Evolutionary conservation across 306 rosid genomes (phyloP).

Genomic region (Cyamopsis tetragonoloba): DNA sequence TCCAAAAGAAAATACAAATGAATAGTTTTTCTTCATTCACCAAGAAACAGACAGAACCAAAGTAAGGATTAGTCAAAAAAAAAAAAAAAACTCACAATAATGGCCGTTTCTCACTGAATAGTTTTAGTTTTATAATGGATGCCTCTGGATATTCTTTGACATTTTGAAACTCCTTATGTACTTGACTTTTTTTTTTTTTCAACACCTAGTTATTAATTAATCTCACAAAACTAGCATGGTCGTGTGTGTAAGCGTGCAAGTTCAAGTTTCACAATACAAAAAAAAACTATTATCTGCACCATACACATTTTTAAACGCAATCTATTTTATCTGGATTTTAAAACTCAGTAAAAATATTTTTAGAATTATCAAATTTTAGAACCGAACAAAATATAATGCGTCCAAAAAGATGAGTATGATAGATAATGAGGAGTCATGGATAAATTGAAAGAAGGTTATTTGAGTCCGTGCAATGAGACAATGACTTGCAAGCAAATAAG

Average conservation of each 20-base stretch:
- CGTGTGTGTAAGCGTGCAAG: constrained; percentile 9
- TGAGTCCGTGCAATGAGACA: constrained; percentile 31
- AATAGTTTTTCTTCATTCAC: neutral
- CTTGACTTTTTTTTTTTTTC: constrained; percentile 10
- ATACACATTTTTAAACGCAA: no score
- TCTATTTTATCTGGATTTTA: no score
- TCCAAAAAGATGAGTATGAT: no score
- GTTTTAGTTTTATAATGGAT: constrained; percentile 23
- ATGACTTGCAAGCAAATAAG: constrained; percentile 28
- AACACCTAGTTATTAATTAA: no score
- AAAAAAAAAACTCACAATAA: neutral
- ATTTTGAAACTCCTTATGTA: constrained; percentile 1
- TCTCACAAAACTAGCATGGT: neutral
- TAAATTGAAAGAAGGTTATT: constrained; percentile 9
- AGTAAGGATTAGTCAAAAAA: neutral
- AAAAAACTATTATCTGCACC: no score
- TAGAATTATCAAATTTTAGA: no score
- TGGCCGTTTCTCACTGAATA: neutral
- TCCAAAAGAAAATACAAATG: neutral
- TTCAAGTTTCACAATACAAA: constrained; percentile 4
- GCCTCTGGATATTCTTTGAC: constrained; percentile 26
- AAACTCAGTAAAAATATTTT: no score
- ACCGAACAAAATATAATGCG: no score
- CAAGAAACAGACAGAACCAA: constrained; percentile 20
- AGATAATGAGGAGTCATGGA: no score